Evolutionary conservation across 345 rosid species (phyloP).

Genomic region (Brassica incana): DNA sequence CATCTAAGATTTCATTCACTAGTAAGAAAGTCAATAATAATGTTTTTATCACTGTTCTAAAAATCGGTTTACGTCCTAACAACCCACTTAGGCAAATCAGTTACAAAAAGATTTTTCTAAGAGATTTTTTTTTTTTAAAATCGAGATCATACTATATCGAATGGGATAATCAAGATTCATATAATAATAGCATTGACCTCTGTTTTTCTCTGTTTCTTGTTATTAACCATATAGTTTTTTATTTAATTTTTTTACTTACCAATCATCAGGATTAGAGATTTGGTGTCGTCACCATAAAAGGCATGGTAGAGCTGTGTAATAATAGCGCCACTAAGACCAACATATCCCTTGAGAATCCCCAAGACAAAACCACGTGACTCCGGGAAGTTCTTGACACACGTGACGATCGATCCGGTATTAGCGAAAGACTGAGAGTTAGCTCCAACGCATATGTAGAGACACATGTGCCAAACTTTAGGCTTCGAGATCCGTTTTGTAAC

Average conservation of each 20-base stretch:
- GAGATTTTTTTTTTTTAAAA: too few species aligned
- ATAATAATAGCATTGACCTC: slow-evolving; percentile 3
- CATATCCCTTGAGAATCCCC: slow-evolving; percentile 57
- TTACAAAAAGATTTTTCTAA: too few species aligned
- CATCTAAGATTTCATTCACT: neutral
- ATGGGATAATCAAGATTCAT: neutral
- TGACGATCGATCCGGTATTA: slow-evolving; percentile 53
- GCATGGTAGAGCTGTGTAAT: slow-evolving; percentile 54
- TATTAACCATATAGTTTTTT: neutral
- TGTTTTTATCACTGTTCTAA: neutral
- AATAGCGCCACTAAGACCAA: slow-evolving; percentile 61
- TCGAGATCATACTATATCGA: neutral
- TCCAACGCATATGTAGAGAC: slow-evolving; percentile 50
- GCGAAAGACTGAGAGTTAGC: slow-evolving; percentile 61
- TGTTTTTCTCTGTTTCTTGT: slow-evolving; percentile 22
- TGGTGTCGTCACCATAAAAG: slow-evolving; percentile 46
- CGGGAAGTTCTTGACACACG: slow-evolving; percentile 65
- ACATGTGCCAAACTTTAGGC: slow-evolving; percentile 59
- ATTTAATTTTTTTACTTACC: slow-evolving; percentile 26
- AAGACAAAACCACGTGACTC: slow-evolving; percentile 53
- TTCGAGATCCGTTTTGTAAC: slow-evolving; percentile 45
- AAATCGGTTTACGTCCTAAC: neutral
- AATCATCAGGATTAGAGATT: slow-evolving; percentile 46
- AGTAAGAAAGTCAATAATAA: too few species aligned
- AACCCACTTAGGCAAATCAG: neutral